Evolutionary conservation across 2,329 filamentous ascomycete genomes (phyloP), one percentile per base, ranked within the genome.

Genomic region (Sporothrix schenckii): DNA sequence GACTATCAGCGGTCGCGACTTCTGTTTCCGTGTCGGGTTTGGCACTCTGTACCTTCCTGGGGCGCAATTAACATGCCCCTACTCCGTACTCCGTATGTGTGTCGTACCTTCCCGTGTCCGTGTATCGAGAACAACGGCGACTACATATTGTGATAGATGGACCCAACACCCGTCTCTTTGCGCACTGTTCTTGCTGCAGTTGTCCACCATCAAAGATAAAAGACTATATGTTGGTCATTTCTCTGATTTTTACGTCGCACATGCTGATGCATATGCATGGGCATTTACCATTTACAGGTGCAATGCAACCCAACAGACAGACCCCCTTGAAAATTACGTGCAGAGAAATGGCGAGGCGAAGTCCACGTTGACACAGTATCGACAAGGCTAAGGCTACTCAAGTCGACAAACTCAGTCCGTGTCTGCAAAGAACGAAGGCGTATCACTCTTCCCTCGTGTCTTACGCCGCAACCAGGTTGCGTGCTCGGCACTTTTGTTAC

Each of bases 241-340:
- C 27, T 39, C 39, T 66, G 63, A 54, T 34, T 34, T 34, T 34
- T 34, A 34, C 34, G 34, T 34, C 52, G n/a, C 21, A 34, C 11
- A 34, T n/a, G 54, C 54, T 58, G 54, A n/a, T 39, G 30, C 14
- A 58, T 58, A 7, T 30, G 54, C 54, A n/a, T 58, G 54, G 30
- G 56, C 60, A 49, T 61, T 14, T 14, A 10, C 14, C 44, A 16
- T 61, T 44, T 44, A 30, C 44, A 66, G 49, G 47, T 50, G 52
- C 66, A 56, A 68, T 68, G 66, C 39, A 68, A 68, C 66, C 63
- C 49, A 39, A 53, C 19, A 24, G 21, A 50, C 19, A 27, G 9
- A 49, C 21, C 21, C n/a, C 41, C 19, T 30, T 47, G 21, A 65
- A 65, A 66, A 66, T 66, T 66, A 66, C 53, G 27, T 47, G 63